phyloP scores from a whole-genome alignment of 2,329 filamentous ascomycete genomes.

The Calycina marina region DNA sequence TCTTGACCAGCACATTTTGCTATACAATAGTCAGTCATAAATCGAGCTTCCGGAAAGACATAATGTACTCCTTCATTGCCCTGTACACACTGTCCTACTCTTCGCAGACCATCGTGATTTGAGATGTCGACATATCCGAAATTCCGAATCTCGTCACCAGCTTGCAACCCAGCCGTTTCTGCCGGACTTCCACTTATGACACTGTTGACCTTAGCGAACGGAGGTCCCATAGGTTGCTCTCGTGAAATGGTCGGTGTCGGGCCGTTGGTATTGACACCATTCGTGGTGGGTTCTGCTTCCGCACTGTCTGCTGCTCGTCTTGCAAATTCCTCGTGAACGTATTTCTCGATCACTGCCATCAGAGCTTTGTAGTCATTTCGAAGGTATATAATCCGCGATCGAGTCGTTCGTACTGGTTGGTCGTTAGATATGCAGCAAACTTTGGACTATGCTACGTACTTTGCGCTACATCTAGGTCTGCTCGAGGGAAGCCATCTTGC shows the following conservation, averaged over 20 bases:
- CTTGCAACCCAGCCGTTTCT: slow-evolving; percentile 62
- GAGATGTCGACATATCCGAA: slow-evolving; percentile 74
- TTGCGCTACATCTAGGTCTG: slow-evolving; percentile 89
- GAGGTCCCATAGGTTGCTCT: slow-evolving; percentile 32
- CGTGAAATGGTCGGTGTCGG: slow-evolving; percentile 20
- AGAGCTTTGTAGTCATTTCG: slow-evolving; percentile 88
- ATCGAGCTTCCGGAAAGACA: not conserved
- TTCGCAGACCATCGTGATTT: slow-evolving; percentile 76
- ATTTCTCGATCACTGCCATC: slow-evolving; percentile 71
- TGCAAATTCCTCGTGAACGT: slow-evolving; percentile 85
- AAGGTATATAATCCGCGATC: slow-evolving; percentile 75
- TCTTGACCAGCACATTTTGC: slow-evolving; percentile 57
- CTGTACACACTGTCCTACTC: slow-evolving; percentile 79
- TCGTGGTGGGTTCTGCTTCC: slow-evolving; percentile 15
- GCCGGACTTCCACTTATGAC: slow-evolving; percentile 70
- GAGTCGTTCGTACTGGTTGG: slow-evolving; percentile 72
- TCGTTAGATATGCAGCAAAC: slow-evolving; percentile 4
- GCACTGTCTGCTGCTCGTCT: slow-evolving; percentile 33
- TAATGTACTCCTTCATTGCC: slow-evolving; percentile 70
- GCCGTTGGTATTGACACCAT: slow-evolving; percentile 10
- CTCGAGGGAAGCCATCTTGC: slow-evolving; percentile 78
- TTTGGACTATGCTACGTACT: slow-evolving; percentile 38
- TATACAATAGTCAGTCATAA: slow-evolving; percentile 23
- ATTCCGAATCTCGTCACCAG: slow-evolving; percentile 66
- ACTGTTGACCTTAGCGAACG: slow-evolving; percentile 83